These are phyloP conservation scores for Vanrija pseudolonga DNA, from an alignment of 1,284 basidiomycete species.

Conservation along the genomic window DNA sequence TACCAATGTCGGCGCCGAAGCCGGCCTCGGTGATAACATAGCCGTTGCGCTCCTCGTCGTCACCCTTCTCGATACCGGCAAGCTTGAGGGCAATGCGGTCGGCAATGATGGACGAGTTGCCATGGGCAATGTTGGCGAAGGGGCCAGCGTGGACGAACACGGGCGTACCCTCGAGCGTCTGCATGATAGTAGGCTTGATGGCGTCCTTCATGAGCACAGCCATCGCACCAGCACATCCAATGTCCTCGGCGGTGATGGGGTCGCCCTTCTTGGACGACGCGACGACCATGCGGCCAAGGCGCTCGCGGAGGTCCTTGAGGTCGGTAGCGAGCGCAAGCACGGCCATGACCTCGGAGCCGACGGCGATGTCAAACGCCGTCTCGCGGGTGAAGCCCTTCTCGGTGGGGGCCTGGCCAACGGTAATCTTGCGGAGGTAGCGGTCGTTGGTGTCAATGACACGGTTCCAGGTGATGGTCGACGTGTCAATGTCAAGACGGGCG, in stretches of 20 bases:
- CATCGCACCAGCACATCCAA: constrained; percentile 92
- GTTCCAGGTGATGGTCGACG: constrained; percentile 94
- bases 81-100: constrained; percentile 95
- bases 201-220: constrained; percentile 98
- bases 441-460: constrained; percentile 97
- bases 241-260: constrained; percentile 92
- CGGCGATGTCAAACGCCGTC: constrained; percentile 93
- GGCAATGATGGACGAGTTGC: constrained; percentile 96
- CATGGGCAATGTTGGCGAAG: constrained; percentile 98
- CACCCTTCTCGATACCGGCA: constrained; percentile 91
- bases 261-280: constrained; percentile 90
- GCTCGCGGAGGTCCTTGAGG: constrained; percentile 78
- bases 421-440: constrained; percentile 91
- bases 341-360: constrained; percentile 98
- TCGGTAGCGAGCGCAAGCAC: constrained; percentile 88
- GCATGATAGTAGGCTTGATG: constrained; percentile 99
- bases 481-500: constrained; percentile 87
- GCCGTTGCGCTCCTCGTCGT: constrained; percentile 72
- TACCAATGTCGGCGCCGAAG: constrained; percentile 98
- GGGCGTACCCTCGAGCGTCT: constrained; percentile 96
- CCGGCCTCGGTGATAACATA: constrained; percentile 98
- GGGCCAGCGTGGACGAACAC: constrained; percentile 99
- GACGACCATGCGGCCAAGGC: constrained; percentile 75
- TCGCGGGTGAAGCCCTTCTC: constrained; percentile 86
- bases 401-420: constrained; percentile 82